Base-by-base conservation (phyloP, 2,329 filamentous ascomycete species). In the Colletotrichum musicola region DNA sequence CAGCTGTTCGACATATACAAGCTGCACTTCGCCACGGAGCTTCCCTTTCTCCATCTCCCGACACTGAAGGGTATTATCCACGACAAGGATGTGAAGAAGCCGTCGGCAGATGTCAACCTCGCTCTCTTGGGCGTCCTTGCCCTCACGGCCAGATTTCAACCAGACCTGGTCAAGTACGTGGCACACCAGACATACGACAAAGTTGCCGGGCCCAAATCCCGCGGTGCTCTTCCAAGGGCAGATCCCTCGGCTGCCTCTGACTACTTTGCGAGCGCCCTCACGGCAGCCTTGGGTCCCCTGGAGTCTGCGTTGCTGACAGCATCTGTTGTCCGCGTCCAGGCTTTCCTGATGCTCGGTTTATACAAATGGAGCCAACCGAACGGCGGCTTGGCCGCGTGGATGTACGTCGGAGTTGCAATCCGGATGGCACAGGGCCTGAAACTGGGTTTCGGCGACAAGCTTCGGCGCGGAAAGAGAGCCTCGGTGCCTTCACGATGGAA, bases 1-100 rank as follows among this genome's bases (percentile, higher is more conserved):
- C 88, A 92, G 73, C 80, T 93, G 44, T 91, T 92, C 73, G 88
- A 88, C 72, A 88, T 93, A 30, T 93, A 91, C 77, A 89, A 90
- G 73, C 82, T 90, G 49, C 90, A 94, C 75, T 93, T 91, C 75
- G 89, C 89, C 0, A 89, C 91, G 1, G 91, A 93, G 75, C 83
- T 94, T 46, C 89, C 91, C 0, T 94, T 94, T 74, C 77, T 94
- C 7, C 91, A 93, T 75, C 81, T 90, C 5, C 86, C 88, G 2
- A 91, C 87, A 0, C 88, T 93, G 71, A 86, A 85, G 72, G 83
- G 85, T 68, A 83, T 81, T 64, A 80, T 86, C 70, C 81, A 80
- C 69, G 80, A 79, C 66, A 80, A 78, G 61, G 77, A 72, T 71
- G 20, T 75, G 74, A 50, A 76, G 46, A 80, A 82, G 53, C 72